Evolutionary conservation across 2,329 filamentous ascomycete genomes (phyloP), one percentile per base, ranked within the genome.

Genomic region (Chrysosporium queenslandicum): DNA sequence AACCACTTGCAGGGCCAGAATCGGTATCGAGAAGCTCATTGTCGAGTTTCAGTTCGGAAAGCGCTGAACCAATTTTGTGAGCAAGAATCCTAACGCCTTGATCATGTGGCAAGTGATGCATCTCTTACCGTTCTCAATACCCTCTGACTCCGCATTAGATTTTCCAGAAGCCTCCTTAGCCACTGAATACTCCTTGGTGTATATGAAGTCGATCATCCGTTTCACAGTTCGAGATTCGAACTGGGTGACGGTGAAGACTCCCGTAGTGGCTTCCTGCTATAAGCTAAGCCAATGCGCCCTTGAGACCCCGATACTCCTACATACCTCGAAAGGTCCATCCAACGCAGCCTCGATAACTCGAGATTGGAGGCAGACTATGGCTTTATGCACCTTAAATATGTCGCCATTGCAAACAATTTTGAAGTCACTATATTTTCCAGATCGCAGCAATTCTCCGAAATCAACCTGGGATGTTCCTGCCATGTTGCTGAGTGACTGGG

Each of bases 261-360:
- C 50, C 1, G 45, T 43, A 2, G 9, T 16, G 6, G 47, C 29
- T 55, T 59, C 56, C 56, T 57, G 21, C 27, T 34, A 9, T 8
- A 36, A 3, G n/a, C 7, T 47, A 4, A 30, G 27, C 11, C n/a
- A 27, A 7, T 2, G n/a, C 27, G 8, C 6, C 6, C 3, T 18
- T 16, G 12, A 49, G 32, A 2, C 18, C 18, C 9, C 14, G 18
- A 18, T 21, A 12, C n/a, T 7, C 11, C 16, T 12, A 65, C 25
- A 42, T 63, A 57, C 63, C 63, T 57, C 58, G 61, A 56, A 66
- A 48, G 29, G 55, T 53, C 56, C 53, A 47, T 58, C 56, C 37
- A 60, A 48, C 14, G 57, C 58, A 14, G 56, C 51, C 5, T 6
- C 20, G 18, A 47, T 47, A 3, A 36, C 32, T 47, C 25, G 29